Evolutionary conservation across 2,329 filamentous ascomycete species (phyloP), one percentile per base, ranked within the genome.

Genomic region (Clarireedia paspali): DNA sequence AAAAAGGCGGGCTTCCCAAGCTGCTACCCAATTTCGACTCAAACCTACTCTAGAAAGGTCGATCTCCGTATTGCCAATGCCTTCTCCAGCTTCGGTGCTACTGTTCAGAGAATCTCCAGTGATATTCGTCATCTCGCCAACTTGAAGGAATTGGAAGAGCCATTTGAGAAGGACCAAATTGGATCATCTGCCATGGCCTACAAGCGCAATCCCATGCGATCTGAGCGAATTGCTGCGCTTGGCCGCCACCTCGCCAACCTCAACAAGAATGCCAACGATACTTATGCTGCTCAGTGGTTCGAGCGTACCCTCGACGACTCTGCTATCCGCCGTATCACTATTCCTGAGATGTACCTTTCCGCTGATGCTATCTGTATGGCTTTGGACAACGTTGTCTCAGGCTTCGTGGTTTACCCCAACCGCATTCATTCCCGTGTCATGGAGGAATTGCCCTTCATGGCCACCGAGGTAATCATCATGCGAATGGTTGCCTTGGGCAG

Each of bases 391-490:
- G 79, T 90, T 47, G 78, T 77, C 30, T 76, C 78, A 53, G 85
- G 87, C 9, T 75, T 90, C 24, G 62, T 88, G n/a, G 80, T 96
- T 40, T 96, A 95, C 72, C 88, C 89, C 24, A 79, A 81, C 56
- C 77, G 84, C 55, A 89, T 95, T 68, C 75, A 78, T 58, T 76
- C 79, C 57, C 84, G 80, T 60, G 76, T 95, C 47, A 79, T 84
- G 63, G 80, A 84, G 59, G 88, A 95, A 72, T 80, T 96, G 14
- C 91, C 91, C 1, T 95, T 96, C 73, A 95, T 92, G 87, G 80
- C 84, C 6, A 91, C 85, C 34, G 75, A 81, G 67, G 78, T 80
- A 62, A 84, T 91, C 68, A 88, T 91, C 69, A 91, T 95, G 88
- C 83, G 82, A 63, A 77, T 92, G 55, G 82, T 85, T 27, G 81